These are phyloP conservation scores for Claviceps purpurea DNA, from an alignment of 2,329 filamentous ascomycete species.

Conservation along the genomic window DNA sequence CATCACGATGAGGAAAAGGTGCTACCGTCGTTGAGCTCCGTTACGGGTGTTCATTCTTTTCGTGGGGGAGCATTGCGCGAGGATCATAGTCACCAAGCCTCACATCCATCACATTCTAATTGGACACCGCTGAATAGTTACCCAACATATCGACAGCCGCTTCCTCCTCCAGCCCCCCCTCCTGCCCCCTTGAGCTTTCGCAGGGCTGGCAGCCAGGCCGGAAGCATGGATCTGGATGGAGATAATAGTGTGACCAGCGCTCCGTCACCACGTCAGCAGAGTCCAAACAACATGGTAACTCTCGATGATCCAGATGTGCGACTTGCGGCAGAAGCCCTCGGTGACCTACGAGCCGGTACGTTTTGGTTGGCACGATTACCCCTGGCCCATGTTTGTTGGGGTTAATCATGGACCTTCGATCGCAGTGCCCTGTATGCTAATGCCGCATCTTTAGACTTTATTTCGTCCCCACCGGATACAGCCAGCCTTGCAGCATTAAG, in stretches of 20 bases:
- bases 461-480: constrained; percentile 45
- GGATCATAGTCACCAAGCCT: constrained; percentile 8
- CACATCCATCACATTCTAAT: constrained; percentile 19
- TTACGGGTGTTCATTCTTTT: constrained; percentile 17
- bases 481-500: constrained; percentile 27
- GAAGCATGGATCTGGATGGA: constrained; percentile 33
- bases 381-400: not conserved
- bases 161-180: constrained; percentile 8
- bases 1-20: constrained; percentile 16
- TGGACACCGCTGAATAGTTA: constrained; percentile 37
- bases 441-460: constrained; percentile 38
- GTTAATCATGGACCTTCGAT: not conserved
- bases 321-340: constrained; percentile 61
- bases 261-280: constrained; percentile 30
- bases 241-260: constrained; percentile 25
- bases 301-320: constrained; percentile 55
- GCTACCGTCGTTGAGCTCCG: constrained; percentile 23
- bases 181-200: constrained; percentile 14
- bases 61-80: constrained; percentile 11
- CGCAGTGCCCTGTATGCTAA: not conserved
- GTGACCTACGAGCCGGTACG: constrained; percentile 55
- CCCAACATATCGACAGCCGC: constrained; percentile 26
- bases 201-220: constrained; percentile 28
- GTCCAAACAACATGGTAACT: constrained; percentile 34
- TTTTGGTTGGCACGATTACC: not conserved